A percentile compares a stretch with the other conserved stretches of the same genome.
Conservation (phyloP, 805 yeast genomes). For the Starmerella davenportii region DNA sequence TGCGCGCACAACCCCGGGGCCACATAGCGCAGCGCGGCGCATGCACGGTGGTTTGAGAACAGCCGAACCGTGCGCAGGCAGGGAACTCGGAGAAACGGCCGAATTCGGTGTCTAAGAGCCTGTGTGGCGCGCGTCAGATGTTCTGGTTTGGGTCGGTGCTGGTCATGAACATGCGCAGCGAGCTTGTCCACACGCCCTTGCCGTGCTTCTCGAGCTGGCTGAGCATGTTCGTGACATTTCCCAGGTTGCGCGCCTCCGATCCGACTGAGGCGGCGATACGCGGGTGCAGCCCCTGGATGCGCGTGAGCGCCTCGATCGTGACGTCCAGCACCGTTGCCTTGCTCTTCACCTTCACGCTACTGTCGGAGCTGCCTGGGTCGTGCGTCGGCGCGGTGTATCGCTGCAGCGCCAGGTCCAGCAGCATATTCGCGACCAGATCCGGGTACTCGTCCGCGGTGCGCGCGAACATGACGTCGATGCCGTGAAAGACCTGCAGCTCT, state of each 20-base stretch:
- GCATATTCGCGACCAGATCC: slow-evolving; percentile 10
- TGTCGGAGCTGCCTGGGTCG: slow-evolving; percentile 1
- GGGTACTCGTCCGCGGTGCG: slow-evolving; percentile 7
- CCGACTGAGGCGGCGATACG: slow-evolving; percentile 10
- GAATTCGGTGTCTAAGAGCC: too few relatives aligned
- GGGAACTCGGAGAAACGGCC: too few relatives aligned
- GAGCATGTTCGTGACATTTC: slow-evolving; percentile 1
- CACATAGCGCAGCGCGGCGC: too few relatives aligned
- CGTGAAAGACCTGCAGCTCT: slow-evolving; percentile 9
- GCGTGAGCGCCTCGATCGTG: slow-evolving; percentile 7
- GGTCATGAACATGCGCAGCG: slow-evolving; percentile 6
- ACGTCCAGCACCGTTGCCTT: slow-evolving; percentile 6
- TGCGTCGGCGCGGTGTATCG: slow-evolving; percentile 2
- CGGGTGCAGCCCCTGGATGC: slow-evolving; percentile 11
- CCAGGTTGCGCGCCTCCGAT: slow-evolving; percentile 5
- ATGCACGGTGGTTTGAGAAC: too few relatives aligned
- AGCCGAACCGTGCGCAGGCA: too few relatives aligned
- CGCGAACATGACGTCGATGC: slow-evolving; percentile 7
- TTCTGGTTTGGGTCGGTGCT: slow-evolving; percentile 6
- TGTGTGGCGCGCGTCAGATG: too few relatives aligned
- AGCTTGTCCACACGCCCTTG: slow-evolving; percentile 9
- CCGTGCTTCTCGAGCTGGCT: slow-evolving; percentile 7
- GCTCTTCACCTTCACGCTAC: slow-evolving; percentile 5
- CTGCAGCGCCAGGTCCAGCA: slow-evolving; percentile 8
- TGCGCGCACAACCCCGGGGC: not conserved